Percentiles rank a stretch among this genome's conserved stretches.
phyloP scores from a whole-genome alignment of 805 yeast species.

The Ogataea ganodermae region DNA sequence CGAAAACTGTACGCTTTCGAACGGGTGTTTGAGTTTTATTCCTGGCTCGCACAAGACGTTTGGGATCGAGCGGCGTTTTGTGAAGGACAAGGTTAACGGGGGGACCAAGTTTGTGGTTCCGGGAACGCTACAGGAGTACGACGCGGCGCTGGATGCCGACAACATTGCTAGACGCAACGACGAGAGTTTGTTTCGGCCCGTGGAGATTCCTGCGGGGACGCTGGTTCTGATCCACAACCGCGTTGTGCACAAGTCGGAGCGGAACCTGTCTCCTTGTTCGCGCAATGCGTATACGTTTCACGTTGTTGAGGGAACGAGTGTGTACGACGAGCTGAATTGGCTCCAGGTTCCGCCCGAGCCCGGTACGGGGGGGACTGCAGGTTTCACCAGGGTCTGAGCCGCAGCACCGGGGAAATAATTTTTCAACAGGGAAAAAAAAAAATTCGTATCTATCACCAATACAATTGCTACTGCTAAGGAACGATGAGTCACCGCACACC shows the following conservation, averaged over 20 bases:
- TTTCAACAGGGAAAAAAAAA: not conserved
- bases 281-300: constrained; percentile 82
- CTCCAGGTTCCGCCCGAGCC: constrained; percentile 66
- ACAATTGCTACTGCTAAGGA: not conserved
- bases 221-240: constrained; percentile 70
- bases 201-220: constrained; percentile 72
- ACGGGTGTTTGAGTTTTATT: constrained; percentile 69
- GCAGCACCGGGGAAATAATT: too few species aligned
- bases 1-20: constrained; percentile 65
- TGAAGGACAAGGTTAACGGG: constrained; percentile 48
- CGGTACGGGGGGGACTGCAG: constrained; percentile 51
- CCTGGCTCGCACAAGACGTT: constrained; percentile 70
- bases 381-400: constrained; percentile 53
- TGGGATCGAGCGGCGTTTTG: constrained; percentile 63
- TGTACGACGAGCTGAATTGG: constrained; percentile 72
- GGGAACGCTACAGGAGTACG: constrained; percentile 23
- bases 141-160: constrained; percentile 26
- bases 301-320: constrained; percentile 64
- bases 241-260: constrained; percentile 70
- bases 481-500: too few species aligned
- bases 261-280: constrained; percentile 54
- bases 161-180: constrained; percentile 33
- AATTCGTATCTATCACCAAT: not conserved
- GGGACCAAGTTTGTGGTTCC: constrained; percentile 59
- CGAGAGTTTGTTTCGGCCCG: constrained; percentile 45